Base-by-base conservation (phyloP, 768 basidiomycete species). In the Infundibulicybe gibba region DNA sequence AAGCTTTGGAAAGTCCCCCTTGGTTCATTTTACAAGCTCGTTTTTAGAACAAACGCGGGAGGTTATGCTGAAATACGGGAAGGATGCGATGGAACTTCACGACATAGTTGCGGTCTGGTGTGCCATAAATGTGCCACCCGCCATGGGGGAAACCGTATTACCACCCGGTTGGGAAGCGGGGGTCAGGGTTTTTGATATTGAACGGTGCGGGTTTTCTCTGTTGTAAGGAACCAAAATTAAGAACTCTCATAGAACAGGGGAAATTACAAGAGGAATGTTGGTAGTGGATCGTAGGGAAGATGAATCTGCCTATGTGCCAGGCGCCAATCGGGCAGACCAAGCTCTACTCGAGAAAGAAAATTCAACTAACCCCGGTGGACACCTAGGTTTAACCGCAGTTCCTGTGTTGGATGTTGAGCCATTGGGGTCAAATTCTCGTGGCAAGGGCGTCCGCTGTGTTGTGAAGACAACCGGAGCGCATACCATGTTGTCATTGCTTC, bases 81-180 rank as follows among this genome's bases (percentile, higher is more conserved):
- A 85, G 50, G 92, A 94, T 59, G 85, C 78, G 4, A 78, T 97
- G 80, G 89, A 94, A 66, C 74, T 94, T 46, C 94, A 97, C 57
- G 94, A 97, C 55, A 87, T 93, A 39, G 83, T 84, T 10, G 88
- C 90, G 2, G 77, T 95, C 13, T 95, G 91, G 90, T 92, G 85
- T 62, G 88, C 90, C 2, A 80, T 90, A 13, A 74, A 76, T 47
- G 82, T 86, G 49, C 84, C 86, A 14, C 83, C 80, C 6, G 63
- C 67, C 37, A 50, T 55, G 15, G 69, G 63, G 32, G 46, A 45
- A 38, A 25, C 3, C 10, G 10, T 38, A 19, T 45, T 71, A 61
- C 60, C 68, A 48, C 34, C 56, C 2, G 83, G 83, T 14, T 95
- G 92, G 90, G 59, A 61, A 43, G 69, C 71, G 13, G 56, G 58